These are phyloP conservation scores for Strigomonas culicis DNA, from an alignment of 208 protist genomes.

Conservation along the genomic window DNA sequence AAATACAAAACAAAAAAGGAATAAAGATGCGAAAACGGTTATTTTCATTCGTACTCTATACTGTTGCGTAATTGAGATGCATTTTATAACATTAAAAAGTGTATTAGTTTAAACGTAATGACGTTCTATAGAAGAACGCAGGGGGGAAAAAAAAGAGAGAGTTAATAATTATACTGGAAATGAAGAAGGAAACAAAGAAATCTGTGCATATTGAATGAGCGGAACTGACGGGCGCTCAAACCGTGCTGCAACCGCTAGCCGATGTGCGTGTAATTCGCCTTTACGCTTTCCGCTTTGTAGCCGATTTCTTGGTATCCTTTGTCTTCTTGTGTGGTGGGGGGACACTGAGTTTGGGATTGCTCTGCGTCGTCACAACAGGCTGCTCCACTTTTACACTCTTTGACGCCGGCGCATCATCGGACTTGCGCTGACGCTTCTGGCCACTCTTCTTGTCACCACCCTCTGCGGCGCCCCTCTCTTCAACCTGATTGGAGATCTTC, in stretches of 20 bases:
- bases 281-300: background rate
- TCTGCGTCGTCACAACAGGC: background rate
- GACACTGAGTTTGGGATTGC: background rate
- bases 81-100: conserved; percentile 1
- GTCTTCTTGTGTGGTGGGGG: conserved; percentile 5
- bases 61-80: background rate
- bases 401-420: background rate
- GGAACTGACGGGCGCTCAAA: too few relatives aligned
- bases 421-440: background rate
- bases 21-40: conserved; percentile 1
- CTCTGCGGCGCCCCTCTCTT: conserved; percentile 2
- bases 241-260: too few relatives aligned
- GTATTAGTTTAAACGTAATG: conserved; percentile 13
- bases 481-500: conserved; percentile 74
- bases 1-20: conserved; percentile 3
- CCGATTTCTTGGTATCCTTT: background rate
- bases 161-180: background rate
- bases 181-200: too few relatives aligned
- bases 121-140: conserved; percentile 10
- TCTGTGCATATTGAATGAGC: too few relatives aligned
- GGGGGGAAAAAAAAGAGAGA: conserved; percentile 9
- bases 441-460: background rate
- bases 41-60: background rate
- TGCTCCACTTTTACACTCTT: background rate
- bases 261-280: background rate